Conservation (phyloP, 1,284 basidiomycete genomes). For the Stygiomarasmius scandens region DNA sequence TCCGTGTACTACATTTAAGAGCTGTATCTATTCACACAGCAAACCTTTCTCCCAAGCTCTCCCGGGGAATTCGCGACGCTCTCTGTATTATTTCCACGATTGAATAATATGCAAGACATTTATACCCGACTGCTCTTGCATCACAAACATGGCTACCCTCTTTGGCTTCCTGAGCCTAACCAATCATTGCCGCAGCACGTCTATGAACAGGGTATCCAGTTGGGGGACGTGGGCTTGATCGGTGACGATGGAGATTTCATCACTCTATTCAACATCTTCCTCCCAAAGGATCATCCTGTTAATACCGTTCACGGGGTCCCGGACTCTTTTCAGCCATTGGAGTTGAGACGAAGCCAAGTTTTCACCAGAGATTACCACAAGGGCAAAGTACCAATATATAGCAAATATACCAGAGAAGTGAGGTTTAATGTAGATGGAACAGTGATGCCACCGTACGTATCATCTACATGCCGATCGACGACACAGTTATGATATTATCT, state of each 20-base stretch:
- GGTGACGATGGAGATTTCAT: slow-evolving; percentile 31
- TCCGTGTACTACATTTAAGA: too few relatives aligned
- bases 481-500: background rate
- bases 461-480: background rate
- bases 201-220: slow-evolving; percentile 19
- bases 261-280: slow-evolving; percentile 34
- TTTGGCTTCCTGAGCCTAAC: too few relatives aligned
- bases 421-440: background rate
- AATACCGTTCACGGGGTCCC: slow-evolving; percentile 1
- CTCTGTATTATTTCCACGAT: too few relatives aligned
- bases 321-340: background rate
- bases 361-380: background rate
- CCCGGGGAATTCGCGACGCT: too few relatives aligned
- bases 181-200: background rate
- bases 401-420: background rate
- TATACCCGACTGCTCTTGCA: too few relatives aligned
- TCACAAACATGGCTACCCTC: too few relatives aligned
- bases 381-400: background rate
- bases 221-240: slow-evolving; percentile 32
- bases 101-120: too few relatives aligned
- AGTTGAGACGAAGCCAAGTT: background rate
- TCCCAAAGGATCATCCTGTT: background rate
- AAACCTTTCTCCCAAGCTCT: too few relatives aligned
- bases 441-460: background rate
- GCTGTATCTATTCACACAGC: too few relatives aligned